Percentiles rank a stretch among this genome's conserved stretches.
Conservation (phyloP, 768 basidiomycete genomes). For the Kondoa subrosea region DNA sequence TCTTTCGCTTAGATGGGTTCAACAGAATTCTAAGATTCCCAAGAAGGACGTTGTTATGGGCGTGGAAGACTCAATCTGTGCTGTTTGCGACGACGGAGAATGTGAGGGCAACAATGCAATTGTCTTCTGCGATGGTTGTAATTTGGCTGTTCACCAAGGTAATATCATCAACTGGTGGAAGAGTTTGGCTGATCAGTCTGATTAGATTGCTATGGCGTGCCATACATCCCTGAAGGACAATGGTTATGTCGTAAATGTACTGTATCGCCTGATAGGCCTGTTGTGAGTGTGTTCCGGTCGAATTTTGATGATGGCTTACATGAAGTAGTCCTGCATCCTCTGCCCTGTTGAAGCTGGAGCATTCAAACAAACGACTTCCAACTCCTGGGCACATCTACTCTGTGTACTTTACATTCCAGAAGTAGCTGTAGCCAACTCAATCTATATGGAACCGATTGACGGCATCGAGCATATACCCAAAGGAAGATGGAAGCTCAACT, state of each 20-base stretch:
- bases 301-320: background rate
- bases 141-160: conserved; percentile 99
- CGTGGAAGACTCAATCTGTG: conserved; percentile 88
- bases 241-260: conserved; percentile 99
- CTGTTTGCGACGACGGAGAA: conserved; percentile 94
- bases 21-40: conserved; percentile 48
- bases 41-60: conserved; percentile 74
- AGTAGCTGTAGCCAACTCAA: conserved; percentile 75
- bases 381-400: conserved; percentile 87
- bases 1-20: background rate
- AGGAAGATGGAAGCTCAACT: conserved; percentile 71
- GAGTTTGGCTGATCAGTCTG: background rate
- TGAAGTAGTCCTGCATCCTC: conserved; percentile 88
- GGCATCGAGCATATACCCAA: conserved; percentile 75
- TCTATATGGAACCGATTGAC: conserved; percentile 96
- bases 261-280: conserved; percentile 87
- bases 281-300: conserved; percentile 42
- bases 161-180: conserved; percentile 21
- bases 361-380: conserved; percentile 85
- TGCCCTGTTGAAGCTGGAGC: conserved; percentile 96
- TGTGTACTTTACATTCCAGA: conserved; percentile 98
- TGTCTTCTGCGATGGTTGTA: conserved; percentile 98
- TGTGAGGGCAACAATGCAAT: conserved; percentile 98
- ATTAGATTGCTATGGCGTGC: conserved; percentile 92
- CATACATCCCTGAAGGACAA: conserved; percentile 97